These are phyloP conservation scores for Arabidopsis lyrata DNA, from an alignment of 441 rosid genomes.

Conservation along the genomic window DNA sequence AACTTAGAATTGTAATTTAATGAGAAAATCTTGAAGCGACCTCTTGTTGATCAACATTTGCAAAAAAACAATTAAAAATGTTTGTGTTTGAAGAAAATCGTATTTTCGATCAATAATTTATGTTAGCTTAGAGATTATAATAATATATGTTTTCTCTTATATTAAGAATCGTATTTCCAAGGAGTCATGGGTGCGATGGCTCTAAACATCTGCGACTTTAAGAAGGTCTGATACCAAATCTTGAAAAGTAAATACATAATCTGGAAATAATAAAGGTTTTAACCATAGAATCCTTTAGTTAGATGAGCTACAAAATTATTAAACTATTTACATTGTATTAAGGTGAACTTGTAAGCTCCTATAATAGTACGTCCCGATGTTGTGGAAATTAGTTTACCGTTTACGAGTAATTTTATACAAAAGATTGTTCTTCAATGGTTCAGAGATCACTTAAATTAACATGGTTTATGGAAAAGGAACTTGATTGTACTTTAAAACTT, in stretches of 20 bases:
- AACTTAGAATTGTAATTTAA: constrained; percentile 19
- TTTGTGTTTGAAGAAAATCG: constrained; percentile 1
- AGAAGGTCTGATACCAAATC: constrained; percentile 24
- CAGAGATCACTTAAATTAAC: background rate
- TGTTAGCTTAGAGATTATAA: background rate
- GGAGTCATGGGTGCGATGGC: constrained; percentile 3
- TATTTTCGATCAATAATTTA: background rate
- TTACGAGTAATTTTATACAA: constrained; percentile 3
- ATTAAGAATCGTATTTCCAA: background rate
- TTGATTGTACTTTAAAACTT: background rate
- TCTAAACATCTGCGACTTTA: background rate
- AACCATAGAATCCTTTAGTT: background rate
- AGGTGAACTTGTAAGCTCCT: constrained; percentile 11
- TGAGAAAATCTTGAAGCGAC: constrained; percentile 26
- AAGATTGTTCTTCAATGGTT: background rate
- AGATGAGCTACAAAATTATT: background rate
- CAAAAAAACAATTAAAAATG: background rate
- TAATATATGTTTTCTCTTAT: background rate
- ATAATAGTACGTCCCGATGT: background rate
- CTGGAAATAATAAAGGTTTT: background rate
- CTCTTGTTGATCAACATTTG: constrained; percentile 28
- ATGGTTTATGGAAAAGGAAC: background rate
- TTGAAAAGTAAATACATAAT: constrained; percentile 26
- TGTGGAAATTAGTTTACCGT: constrained; percentile 2
- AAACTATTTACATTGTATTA: background rate